Evolutionary conservation across 176 grass and related monocot species (phyloP), one percentile per base, ranked within the genome.

Genomic region (Eleusine indica): DNA sequence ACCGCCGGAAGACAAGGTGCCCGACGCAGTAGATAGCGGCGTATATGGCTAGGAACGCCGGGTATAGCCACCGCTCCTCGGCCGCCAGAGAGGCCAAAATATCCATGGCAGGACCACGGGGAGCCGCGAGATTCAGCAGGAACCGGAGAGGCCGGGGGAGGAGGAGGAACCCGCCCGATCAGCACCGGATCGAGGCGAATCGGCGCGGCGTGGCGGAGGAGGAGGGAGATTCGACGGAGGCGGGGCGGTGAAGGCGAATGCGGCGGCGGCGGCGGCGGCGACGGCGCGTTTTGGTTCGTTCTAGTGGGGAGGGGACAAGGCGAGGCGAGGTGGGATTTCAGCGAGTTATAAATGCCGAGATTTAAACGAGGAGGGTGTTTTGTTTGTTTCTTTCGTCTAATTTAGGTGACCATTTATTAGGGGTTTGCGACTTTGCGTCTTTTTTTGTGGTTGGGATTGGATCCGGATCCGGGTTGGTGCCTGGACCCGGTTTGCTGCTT

Each of bases 21-120:
- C 91, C 89, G 42, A 71, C 38, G 28, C 85, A 47, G 80, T 98
- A 98, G 43, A 96, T 88, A 71, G 75, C 28, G 38, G 67, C 67
- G 87, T 95, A 98, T 66, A 90, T 85, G 18, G 76, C 80, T 16
- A 94, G 86, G 83, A 94, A 90, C 18, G n/a, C 30, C 25, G 87
- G 96, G 84, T 83, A 88, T 48, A 92, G 53, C 84, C 88, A 90
- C 69, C 74, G 69, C 74, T 85, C 78, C 66, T 82, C 78, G 1
- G 29, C 39, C 19, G 29, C 78, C 83, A 62, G 71, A 10, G 56
- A 77, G 32, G 73, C 68, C 61, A 83, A 7, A 3, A 90, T 52
- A 15, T 68, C 84, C 84, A 90, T 90, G 62, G 69, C 48, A 0
- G 35, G 12, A 7, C 19, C 30, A 4, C 66, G 35, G 16, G 37